Evolutionary conservation across 1,139 yeast genomes (phyloP), one percentile per base, ranked within the genome.

Genomic region (Debaryomycetaceae sp.): DNA sequence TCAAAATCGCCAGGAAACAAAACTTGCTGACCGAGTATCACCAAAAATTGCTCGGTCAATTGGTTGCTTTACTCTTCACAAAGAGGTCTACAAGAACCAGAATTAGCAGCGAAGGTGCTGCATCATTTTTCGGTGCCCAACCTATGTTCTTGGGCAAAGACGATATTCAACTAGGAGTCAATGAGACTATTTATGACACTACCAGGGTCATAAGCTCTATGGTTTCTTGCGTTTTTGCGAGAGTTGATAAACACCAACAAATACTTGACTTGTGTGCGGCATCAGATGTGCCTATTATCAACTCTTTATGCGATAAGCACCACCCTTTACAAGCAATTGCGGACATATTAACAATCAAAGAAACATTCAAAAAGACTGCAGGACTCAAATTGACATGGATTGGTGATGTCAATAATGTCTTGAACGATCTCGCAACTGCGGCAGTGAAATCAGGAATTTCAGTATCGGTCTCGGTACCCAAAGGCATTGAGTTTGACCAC

Each of bases 321-420:
- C 98, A 92, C 61, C 98, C 98, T 13, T 71, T 92, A 52, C 98
- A 92, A 67, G 96, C 98, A 4, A 86, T 92, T 48, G 81, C 98
- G 41, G 98, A 92, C 61, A 58, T 92, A 44, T 69, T 88, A 52
- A 89, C 98, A 5, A 86, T 92, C 43, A 81, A 83, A 50, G 97
- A 92, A 63, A 64, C 83, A 4, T 86, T 88, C 57, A 81, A 79
- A 2, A 58, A 53, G 22, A 63, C 76, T 11, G 58, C 78, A 47
- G 86, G 86, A 2, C 73, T 89, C 49, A 91, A 89, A 55, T 69
- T 92, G 43, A 81, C 97, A 2, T 92, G 98, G 98, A 80, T 92
- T 19, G 98, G 98, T 43, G 98, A 92, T 60, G 83, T 98, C 34
- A 92, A 92, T 61, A 92, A 92, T 56, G 98, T 92, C 30, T 82